These are phyloP conservation scores for Aureobasidium melanogenum DNA, from an alignment of 2,329 filamentous ascomycete species.

Conservation along the genomic window DNA sequence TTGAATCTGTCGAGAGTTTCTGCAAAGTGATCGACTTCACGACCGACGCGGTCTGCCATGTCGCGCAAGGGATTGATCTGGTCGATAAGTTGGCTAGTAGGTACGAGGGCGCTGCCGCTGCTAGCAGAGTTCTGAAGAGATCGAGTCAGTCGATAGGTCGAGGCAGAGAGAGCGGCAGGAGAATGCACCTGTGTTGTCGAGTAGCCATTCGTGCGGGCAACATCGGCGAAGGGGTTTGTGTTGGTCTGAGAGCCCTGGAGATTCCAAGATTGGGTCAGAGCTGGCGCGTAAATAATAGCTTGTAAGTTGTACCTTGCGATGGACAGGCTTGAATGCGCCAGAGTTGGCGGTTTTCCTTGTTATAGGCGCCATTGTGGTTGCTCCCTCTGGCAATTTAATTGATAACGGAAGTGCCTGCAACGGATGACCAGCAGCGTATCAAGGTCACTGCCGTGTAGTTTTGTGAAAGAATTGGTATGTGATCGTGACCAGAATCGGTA, in stretches of 20 bases:
- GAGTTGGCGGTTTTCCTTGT: neutral
- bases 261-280: neutral
- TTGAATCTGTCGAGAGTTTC: slow-evolving; percentile 70
- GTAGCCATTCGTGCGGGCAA: neutral
- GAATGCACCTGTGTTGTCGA: neutral
- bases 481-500: neutral
- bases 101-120: neutral
- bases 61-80: slow-evolving; percentile 52
- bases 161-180: neutral
- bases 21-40: slow-evolving; percentile 81
- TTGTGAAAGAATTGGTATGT: neutral
- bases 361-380: slow-evolving; percentile 4
- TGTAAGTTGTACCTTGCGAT: slow-evolving; percentile 10
- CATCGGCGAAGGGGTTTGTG: neutral
- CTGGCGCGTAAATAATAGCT: too few species aligned
- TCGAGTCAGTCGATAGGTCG: neutral
- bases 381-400: neutral
- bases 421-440: neutral
- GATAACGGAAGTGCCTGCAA: too few species aligned
- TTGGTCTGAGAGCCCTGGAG: neutral
- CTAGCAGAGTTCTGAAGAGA: neutral
- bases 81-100: slow-evolving; percentile 39
- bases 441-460: neutral
- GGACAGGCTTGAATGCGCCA: slow-evolving; percentile 7
- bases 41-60: slow-evolving; percentile 60